Evolutionary conservation across 192 early-diverging fungal species (phyloP).

Genomic region (Entophlyctis luteolus): DNA sequence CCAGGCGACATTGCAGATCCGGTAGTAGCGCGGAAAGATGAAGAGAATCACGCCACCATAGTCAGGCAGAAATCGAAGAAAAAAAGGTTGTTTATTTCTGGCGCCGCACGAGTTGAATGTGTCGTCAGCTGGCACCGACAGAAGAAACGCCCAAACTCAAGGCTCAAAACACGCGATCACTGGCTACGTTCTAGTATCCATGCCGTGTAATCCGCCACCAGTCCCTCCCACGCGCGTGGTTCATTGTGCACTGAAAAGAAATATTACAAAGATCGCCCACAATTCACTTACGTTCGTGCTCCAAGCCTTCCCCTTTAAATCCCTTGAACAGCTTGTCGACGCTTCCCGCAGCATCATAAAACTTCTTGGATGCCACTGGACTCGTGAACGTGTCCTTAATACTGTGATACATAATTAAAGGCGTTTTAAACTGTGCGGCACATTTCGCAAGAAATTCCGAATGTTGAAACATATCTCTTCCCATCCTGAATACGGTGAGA

Average conservation of each 20-base stretch:
- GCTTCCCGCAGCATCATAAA: neutral
- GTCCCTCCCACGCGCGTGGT: constrained; percentile 1
- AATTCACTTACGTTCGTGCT: constrained; percentile 19
- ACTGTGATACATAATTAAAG: constrained; percentile 16
- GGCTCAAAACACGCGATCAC: no score
- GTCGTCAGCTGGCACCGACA: no score
- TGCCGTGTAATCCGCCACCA: constrained; percentile 17
- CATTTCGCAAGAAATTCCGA: neutral
- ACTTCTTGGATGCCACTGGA: neutral
- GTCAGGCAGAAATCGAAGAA: no score
- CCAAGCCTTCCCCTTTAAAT: neutral
- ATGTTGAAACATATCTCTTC: constrained; percentile 13
- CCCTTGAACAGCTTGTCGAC: constrained; percentile 19
- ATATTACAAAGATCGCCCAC: neutral
- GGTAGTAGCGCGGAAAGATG: no score
- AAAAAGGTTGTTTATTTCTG: no score
- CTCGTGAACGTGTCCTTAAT: neutral
- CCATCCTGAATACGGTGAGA: neutral
- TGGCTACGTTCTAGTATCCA: constrained; percentile 22
- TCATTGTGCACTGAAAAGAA: constrained; percentile 23
- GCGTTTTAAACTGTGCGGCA: constrained; percentile 1
- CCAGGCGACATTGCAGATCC: no score
- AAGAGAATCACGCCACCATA: no score
- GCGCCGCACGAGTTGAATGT: no score
- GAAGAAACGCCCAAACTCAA: no score